Base-by-base conservation (phyloP, 768 basidiomycete genomes). In the Russula compacta region DNA sequence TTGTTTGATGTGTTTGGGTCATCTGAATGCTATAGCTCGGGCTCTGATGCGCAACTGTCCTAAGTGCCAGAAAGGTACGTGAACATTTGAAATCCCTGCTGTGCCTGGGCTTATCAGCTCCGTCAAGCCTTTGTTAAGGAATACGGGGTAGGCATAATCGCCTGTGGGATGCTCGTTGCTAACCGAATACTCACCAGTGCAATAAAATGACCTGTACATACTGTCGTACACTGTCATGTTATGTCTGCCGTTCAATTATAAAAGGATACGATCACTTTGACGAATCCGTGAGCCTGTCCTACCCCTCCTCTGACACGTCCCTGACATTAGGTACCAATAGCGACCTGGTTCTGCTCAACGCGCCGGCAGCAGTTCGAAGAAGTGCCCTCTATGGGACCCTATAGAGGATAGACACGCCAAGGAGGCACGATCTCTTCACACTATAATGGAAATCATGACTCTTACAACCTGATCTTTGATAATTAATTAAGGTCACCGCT, bases 31-130 rank as follows among this genome's bases (percentile, higher is more conserved):
- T 61, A 11, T 57, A 90, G 89, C 89, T 38, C 78, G 79, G 47
- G 93, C 93, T 3, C 75, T 95, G 12, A 88, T 92, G 83, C 81
- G 93, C 40, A 87, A 84, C 64, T 97, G 94, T 72, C 94, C 94
- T 0, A 87, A 85, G 60, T 95, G 90, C 73, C 71, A 82, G 56
- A 90, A 92, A 79, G 79, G 91, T 89, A 63, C 61, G 61, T 47
- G 33, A 44, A 24, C 38, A 19, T 33, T 19, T 12, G 8, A 17
- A 21, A 11, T 15, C 21, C 40, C 7, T 4, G 10, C 10, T 0
- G n/a, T 61, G 1, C 11, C 11, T 2, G 21, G 38, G 63, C 50
- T 64, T 29, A 44, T 43, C 15, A 15, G 40, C 33, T 54, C 14
- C 59, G 15, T 43, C n/a, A 67, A 90, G 88, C 83, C 0, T 92